Evolutionary conservation across 1,284 basidiomycete genomes (phyloP).

Genomic region (Ganoderma lingzhi): DNA sequence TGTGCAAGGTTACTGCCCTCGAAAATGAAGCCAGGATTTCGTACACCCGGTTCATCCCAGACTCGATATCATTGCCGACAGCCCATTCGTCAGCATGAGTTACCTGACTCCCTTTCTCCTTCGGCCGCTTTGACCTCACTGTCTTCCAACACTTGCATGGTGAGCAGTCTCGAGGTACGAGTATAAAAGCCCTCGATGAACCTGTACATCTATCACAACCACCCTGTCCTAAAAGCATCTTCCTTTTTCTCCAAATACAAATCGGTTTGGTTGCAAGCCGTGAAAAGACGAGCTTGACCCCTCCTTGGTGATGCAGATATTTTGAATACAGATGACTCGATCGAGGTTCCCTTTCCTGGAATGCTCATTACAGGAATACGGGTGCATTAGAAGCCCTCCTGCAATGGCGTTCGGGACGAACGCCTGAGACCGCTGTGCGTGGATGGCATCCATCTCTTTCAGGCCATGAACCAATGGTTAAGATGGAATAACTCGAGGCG

Average conservation of each 20-base stretch:
- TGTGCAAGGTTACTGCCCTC: too few species aligned
- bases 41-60: too few species aligned
- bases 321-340: not conserved
- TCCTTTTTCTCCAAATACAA: too few species aligned
- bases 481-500: slow-evolving; percentile 62
- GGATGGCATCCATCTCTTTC: not conserved
- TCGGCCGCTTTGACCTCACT: too few species aligned
- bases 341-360: not conserved
- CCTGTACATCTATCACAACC: too few species aligned
- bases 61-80: too few species aligned
- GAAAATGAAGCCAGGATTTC: too few species aligned
- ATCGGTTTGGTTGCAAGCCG: slow-evolving; percentile 17
- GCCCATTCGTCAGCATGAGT: too few species aligned
- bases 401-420: slow-evolving; percentile 76
- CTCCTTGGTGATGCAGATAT: slow-evolving; percentile 36
- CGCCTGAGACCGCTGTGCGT: slow-evolving; percentile 61
- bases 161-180: too few species aligned
- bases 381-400: slow-evolving; percentile 66
- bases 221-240: not conserved
- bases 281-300: slow-evolving; percentile 49
- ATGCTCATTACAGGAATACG: slow-evolving; percentile 40
- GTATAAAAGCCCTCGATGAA: too few species aligned
- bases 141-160: too few species aligned
- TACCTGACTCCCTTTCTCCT: too few species aligned
- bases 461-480: not conserved